Base-by-base conservation (phyloP, 2,329 filamentous ascomycete species). In the Colletotrichum sp. region DNA sequence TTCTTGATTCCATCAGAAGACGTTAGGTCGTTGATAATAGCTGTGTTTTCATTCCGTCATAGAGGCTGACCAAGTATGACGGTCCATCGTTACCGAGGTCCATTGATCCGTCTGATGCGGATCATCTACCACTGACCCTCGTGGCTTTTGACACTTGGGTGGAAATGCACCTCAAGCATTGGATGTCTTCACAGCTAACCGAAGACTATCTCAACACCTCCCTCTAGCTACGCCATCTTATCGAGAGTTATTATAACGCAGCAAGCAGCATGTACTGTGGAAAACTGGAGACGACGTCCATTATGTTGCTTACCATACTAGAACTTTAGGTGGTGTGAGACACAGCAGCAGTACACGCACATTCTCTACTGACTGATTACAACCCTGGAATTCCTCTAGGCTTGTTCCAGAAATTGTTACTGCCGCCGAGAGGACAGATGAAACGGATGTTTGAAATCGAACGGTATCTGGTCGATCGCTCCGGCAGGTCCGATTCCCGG, bases 271-370 rank as follows among this genome's bases (percentile, higher is more conserved):
- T 39, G 0, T 92, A 92, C 60, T 4, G 69, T 0, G 76, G 67
- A 0, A 85, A 87, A 3, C 88, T 91, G 0, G 87, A 90, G 75
- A 82, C 82, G 0, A 78, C 84, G 1, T 93, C 92, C 0, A 76
- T 88, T 7, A 92, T 93, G 88, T 74, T 92, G 5, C 84, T 94
- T 1, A 90, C 88, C 0, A 78, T 90, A 1, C 78, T 92, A 5
- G 90, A 93, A 71, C 80, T 93, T 0, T 94, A 92, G 92, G 80
- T 90, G 8, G 89, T 89, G 0, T 87, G 88, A 34, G 92, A 94
- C 76, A 88, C 83, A 68, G 83, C 84, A 3, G 87, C 88, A 32
- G 32, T 32, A 32, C 1, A 82, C 85, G 2, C 16, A 71, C 2
- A 72, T 82, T 0, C 83, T 85, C n/a, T 90, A 6, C 79, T 93